These are phyloP conservation scores for Passiflora organensis DNA, from an alignment of 345 rosid genomes.

Conservation along the genomic window DNA sequence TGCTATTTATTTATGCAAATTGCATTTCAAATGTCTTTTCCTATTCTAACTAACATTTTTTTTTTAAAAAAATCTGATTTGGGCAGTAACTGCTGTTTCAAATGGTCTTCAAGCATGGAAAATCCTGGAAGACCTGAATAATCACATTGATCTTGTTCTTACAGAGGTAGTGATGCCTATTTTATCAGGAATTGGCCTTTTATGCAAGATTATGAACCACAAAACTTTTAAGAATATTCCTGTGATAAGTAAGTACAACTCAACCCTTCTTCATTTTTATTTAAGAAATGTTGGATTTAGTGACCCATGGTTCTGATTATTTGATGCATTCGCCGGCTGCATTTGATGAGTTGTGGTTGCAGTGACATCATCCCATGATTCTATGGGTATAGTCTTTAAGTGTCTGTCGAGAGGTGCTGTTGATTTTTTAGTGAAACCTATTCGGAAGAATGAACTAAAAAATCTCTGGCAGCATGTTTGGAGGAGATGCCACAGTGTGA, in stretches of 20 bases:
- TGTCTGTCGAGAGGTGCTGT: constrained; percentile 84
- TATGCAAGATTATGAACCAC: constrained; percentile 72
- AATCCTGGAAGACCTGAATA: constrained; percentile 48
- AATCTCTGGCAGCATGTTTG: constrained; percentile 88
- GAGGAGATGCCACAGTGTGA: constrained; percentile 79
- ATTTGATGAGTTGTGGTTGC: constrained; percentile 28
- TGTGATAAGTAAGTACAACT: constrained; percentile 47
- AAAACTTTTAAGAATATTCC: constrained; percentile 48
- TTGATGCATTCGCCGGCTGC: constrained; percentile 20
- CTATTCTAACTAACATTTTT: neutral
- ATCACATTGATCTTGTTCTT: constrained; percentile 64
- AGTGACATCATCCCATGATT: constrained; percentile 87
- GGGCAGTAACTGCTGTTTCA: constrained; percentile 15
- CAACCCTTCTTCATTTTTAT: constrained; percentile 3
- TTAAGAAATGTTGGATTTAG: constrained; percentile 11
- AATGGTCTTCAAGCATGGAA: constrained; percentile 72
- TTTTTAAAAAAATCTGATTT: neutral
- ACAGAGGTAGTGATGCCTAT: constrained; percentile 77
- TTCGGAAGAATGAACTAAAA: constrained; percentile 79
- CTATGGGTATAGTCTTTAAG: constrained; percentile 72
- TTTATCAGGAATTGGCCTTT: constrained; percentile 61
- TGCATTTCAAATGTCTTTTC: neutral
- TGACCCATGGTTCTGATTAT: constrained; percentile 13
- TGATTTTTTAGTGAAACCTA: constrained; percentile 77
- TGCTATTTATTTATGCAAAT: neutral